Base-by-base conservation (phyloP, 2,329 filamentous ascomycete species). In the Monosporascus sp. region DNA sequence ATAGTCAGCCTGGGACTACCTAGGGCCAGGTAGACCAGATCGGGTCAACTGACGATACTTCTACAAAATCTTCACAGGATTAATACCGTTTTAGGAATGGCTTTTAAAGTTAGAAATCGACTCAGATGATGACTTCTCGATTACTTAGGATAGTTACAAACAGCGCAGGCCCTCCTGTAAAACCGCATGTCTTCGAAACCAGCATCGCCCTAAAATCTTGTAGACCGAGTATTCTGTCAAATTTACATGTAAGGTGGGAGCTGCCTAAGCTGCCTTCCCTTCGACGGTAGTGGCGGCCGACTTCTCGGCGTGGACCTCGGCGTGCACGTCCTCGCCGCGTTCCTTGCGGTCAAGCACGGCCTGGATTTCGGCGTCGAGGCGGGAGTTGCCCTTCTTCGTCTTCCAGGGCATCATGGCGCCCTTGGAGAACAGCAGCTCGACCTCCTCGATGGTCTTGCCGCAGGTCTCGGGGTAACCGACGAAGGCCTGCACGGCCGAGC, bases 391-490 rank as follows among this genome's bases (percentile, higher is more conserved):
- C 59, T 65, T 66, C 52, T 57, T 59, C 7, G 72, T 75, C 64
- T 70, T 72, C 74, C 73, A 76, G 0, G 73, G 67, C 5, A 66
- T 56, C 2, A 68, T 66, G 0, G 70, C 63, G 1, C 66, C 64
- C 41, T 67, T 66, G 11, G 64, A 64, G 50, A 73, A 73, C 43
- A 73, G 58, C 26, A 58, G 20, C 37, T 73, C 68, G 14, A 73
- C 62, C 50, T 74, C 72, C 47, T 75, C 71, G 19, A 74, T 69
- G 1, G 70, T 73, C 60, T 72, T 72, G 14, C 69, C 70, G 24
- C 67, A 69, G 1, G 69, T 73, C 54, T 67, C 65, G 1, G 69
- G 71, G 53, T 70, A 73, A 7, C 69, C 66, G 6, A 70, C 27
- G 57, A 61, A 74, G 51, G 70, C 65, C 64, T 69, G 70, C 22